Conservation (phyloP, 345 rosid species). For the Durio zibethinus region DNA sequence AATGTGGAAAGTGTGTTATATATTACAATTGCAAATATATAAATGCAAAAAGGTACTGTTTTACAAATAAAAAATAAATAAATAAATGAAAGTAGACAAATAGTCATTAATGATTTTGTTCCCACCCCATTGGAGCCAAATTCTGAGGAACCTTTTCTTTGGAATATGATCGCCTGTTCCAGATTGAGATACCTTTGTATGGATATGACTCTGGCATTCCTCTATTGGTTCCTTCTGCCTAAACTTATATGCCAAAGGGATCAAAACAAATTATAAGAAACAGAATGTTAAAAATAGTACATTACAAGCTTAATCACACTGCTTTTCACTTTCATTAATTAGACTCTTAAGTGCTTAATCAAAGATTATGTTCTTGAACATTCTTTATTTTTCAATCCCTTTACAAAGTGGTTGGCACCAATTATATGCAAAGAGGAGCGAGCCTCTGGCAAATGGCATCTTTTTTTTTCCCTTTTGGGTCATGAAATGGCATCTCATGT, state of each 20-base stretch:
- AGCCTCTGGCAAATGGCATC: conserved; percentile 23
- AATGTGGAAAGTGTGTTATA: neutral
- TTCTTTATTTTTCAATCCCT: neutral
- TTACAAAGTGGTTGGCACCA: conserved; percentile 11
- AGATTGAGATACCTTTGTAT: neutral
- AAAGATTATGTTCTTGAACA: neutral
- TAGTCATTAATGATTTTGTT: too few relatives aligned
- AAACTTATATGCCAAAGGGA: neutral
- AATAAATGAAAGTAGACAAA: neutral
- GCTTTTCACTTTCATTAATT: neutral
- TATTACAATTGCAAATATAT: neutral
- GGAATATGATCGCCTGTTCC: conserved; percentile 19
- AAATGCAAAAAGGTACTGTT: neutral
- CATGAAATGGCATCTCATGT: conserved; percentile 19
- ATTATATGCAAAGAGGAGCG: neutral
- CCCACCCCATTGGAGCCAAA: conserved; percentile 4
- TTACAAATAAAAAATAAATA: neutral
- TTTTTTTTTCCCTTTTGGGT: too few relatives aligned
- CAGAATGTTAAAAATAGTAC: neutral
- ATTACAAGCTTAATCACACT: neutral
- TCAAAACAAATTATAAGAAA: neutral
- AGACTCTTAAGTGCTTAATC: neutral
- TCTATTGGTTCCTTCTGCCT: neutral
- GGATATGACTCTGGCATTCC: neutral
- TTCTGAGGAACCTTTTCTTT: conserved; percentile 18